A percentile compares a stretch with the other conserved stretches of the same genome.
Evolutionary conservation across 1,284 basidiomycete species (phyloP).

Genomic region (Megacollybia platyphylla): DNA sequence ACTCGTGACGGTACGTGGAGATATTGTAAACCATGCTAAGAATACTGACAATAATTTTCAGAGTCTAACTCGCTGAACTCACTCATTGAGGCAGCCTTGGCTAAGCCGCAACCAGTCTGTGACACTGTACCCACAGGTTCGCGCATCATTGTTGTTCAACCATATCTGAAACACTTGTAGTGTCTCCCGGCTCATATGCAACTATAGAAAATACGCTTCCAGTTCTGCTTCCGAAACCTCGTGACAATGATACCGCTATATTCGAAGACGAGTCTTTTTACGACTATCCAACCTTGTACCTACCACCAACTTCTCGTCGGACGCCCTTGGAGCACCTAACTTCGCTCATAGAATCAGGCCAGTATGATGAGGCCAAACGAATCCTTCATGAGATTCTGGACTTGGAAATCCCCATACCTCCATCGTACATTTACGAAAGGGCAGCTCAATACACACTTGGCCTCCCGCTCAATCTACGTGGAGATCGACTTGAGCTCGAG

Average conservation of each 20-base stretch:
- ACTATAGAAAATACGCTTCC: conserved; percentile 17
- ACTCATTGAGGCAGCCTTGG: too few species aligned
- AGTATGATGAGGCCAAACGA: conserved; percentile 17
- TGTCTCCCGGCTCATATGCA: conserved; percentile 12
- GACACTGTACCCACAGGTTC: too few species aligned
- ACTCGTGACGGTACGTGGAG: too few species aligned
- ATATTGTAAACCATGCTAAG: too few species aligned
- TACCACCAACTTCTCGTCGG: conserved; percentile 2
- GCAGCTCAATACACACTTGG: conserved; percentile 13
- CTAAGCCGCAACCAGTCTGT: too few species aligned
- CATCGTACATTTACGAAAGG: conserved; percentile 13
- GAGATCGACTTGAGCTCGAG: background rate
- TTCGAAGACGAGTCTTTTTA: conserved; percentile 18
- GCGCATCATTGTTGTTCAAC: conserved; percentile 4
- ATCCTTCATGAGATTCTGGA: conserved; percentile 19
- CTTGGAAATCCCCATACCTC: conserved; percentile 14
- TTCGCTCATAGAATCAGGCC: conserved; percentile 10
- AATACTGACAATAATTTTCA: too few species aligned
- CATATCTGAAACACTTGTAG: conserved; percentile 7
- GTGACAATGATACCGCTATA: conserved; percentile 11
- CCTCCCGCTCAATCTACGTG: conserved; percentile 5
- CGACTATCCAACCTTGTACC: conserved; percentile 2
- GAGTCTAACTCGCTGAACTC: too few species aligned
- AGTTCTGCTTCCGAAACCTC: conserved; percentile 14
- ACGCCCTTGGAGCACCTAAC: conserved; percentile 10